Evolutionary conservation across 768 basidiomycete genomes (phyloP), one percentile per base, ranked within the genome.

Genomic region (Hygrophorus russula): DNA sequence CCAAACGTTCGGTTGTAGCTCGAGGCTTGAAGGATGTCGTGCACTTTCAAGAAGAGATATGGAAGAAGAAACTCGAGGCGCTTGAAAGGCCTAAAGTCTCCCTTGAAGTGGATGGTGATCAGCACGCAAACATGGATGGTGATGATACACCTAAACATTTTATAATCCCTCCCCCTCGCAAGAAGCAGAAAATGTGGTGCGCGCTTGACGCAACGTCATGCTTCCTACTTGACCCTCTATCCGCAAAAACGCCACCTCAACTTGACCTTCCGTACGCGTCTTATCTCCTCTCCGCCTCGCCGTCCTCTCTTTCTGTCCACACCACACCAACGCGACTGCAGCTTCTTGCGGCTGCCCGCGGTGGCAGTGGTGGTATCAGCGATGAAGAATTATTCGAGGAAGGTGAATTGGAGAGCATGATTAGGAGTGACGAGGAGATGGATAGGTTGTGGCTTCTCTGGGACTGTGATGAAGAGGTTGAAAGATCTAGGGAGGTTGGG

Each of bases 311-410:
- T 39, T 63, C 47, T 44, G 58, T 48, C 42, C 60, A 38, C 37
- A 44, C 20, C 11, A 50, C 57, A 10, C 84, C 78, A 2, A 78
- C 80, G 2, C 81, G 86, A 28, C 68, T 89, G 7, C 82, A 85
- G 49, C 59, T 79, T 19, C 69, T 89, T 28, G 61, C 68, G 0
- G 62, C 67, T 9, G 64, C 67, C 36, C 78, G 81, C 35, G 80
- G 82, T 36, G 79, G 78, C 29, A 68, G 67, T 37, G 63, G 62
- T 5, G 65, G 59, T 2, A 74, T 89, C 14, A 48, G 52, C 1
- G 86, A 90, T 47, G 78, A 84, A 6, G 86, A 88, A 46, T 61
- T 89, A 17, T 85, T 89, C 46, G 70, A 61, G 2, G 69, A 74
- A 24, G 80, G 76, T 2, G 86, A 89, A 57, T 56, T 83, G 19